These are phyloP conservation scores for Aspergillus cristatus DNA, from an alignment of 495 filamentous ascomycete species.

Conservation along the genomic window DNA sequence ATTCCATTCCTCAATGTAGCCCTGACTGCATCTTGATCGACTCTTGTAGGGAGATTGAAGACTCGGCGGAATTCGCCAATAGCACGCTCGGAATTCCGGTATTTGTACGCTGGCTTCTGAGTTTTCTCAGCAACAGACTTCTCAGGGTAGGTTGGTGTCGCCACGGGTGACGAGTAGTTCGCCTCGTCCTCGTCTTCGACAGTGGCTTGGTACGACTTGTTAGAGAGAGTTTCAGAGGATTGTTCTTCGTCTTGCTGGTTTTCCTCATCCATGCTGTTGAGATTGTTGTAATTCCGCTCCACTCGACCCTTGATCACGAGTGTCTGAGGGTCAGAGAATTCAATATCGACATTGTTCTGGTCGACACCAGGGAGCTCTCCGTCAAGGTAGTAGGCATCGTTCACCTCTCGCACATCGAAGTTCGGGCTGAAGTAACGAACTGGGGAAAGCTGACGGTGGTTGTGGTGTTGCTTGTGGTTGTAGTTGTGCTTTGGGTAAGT, in stretches of 20 bases:
- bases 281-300: slow-evolving; percentile 45
- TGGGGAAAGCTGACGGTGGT: slow-evolving; percentile 9
- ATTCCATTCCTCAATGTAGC: slow-evolving; percentile 71
- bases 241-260: slow-evolving; percentile 4
- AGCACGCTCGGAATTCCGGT: slow-evolving; percentile 73
- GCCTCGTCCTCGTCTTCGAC: slow-evolving; percentile 54
- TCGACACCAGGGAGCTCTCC: slow-evolving; percentile 82
- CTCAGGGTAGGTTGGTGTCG: slow-evolving; percentile 5
- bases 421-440: slow-evolving; percentile 51
- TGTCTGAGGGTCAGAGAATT: slow-evolving; percentile 74
- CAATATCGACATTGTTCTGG: slow-evolving; percentile 67
- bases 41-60: slow-evolving; percentile 65
- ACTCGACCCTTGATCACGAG: slow-evolving; percentile 62
- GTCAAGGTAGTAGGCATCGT: slow-evolving; percentile 65
- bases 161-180: slow-evolving; percentile 4
- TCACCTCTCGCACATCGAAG: slow-evolving; percentile 72
- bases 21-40: slow-evolving; percentile 70
- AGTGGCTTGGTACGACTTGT: slow-evolving; percentile 45
- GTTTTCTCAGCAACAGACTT: slow-evolving; percentile 15
- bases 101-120: slow-evolving; percentile 43
- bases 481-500: slow-evolving; percentile 6
- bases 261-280: slow-evolving; percentile 12
- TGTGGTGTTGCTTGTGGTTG: too few relatives aligned
- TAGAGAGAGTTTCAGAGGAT: slow-evolving; percentile 13
- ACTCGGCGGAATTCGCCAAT: slow-evolving; percentile 70